Evolutionary conservation across 352 stramenopile species (phyloP).

Genomic region (Aphanomyces invadans): DNA sequence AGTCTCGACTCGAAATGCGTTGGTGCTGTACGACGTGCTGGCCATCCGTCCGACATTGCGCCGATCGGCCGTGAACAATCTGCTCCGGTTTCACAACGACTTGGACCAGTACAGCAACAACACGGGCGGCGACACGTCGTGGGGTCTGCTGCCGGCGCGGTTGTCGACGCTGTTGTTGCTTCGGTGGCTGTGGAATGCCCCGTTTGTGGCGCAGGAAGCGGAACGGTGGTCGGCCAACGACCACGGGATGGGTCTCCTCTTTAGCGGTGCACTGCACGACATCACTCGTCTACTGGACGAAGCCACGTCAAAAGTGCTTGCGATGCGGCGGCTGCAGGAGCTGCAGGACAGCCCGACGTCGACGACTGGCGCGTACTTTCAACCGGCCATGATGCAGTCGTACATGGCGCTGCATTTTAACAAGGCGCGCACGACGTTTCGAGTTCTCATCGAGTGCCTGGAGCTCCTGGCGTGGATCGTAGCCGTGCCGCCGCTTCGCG

Average conservation of each 20-base stretch:
- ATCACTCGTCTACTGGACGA: slow-evolving; percentile 64
- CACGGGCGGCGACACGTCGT: slow-evolving; percentile 59
- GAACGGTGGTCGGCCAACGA: neutral
- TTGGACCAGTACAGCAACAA: slow-evolving; percentile 64
- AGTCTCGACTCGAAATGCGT: slow-evolving; percentile 18
- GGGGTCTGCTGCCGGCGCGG: slow-evolving; percentile 59
- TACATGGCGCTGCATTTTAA: slow-evolving; percentile 68
- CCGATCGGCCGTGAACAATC: slow-evolving; percentile 32
- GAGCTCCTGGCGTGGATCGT: slow-evolving; percentile 58
- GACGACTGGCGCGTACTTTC: slow-evolving; percentile 37
- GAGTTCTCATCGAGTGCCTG: slow-evolving; percentile 51
- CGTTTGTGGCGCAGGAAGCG: slow-evolving; percentile 33
- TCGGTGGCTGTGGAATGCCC: slow-evolving; percentile 58
- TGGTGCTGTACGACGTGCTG: slow-evolving; percentile 36
- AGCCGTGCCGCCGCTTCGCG: slow-evolving; percentile 37
- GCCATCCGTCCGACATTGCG: slow-evolving; percentile 36
- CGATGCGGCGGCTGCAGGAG: slow-evolving; percentile 53
- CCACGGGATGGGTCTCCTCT: slow-evolving; percentile 15
- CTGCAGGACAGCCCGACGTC: slow-evolving; percentile 37
- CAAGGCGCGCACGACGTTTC: slow-evolving; percentile 53
- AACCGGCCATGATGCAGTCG: slow-evolving; percentile 45
- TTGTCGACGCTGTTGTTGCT: slow-evolving; percentile 49
- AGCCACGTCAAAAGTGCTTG: slow-evolving; percentile 47
- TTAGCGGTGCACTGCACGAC: slow-evolving; percentile 29
- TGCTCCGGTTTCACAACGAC: slow-evolving; percentile 62